Evolutionary conservation across 306 rosid species (phyloP), one percentile per base, ranked within the genome.

Genomic region (Morella rubra): DNA sequence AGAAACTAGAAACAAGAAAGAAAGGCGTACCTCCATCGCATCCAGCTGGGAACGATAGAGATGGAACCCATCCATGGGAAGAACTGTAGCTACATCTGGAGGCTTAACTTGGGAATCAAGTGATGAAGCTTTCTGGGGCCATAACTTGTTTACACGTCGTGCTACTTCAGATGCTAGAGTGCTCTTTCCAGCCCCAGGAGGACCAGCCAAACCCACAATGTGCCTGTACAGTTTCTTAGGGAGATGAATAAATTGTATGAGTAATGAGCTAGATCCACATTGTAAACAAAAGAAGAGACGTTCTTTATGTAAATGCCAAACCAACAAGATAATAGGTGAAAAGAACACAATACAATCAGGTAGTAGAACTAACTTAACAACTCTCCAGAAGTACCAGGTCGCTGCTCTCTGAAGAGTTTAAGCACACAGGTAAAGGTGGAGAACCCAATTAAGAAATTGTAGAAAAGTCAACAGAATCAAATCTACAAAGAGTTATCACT

Each of bases 21-120:
- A 49, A 73, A 49, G 59, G 27, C 86, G 66, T 61, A 95, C 98
- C 97, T 92, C 91, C 97, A 95, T 89, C 42, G 89, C 91, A 85
- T 90, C 98, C 73, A 95, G 89, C 83, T 92, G 93, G 76, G 85
- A 90, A 77, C 92, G 91, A 81, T 95, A 92, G 72, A 89, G 93
- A 86, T 92, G 97, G 83, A 92, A 95, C 16, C 98, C 98, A 73
- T 92, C 98, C 97, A 95, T 90, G 65, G 98, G 96, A 80, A 95
- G 45, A 81, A 88, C 89, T 3, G 69, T 69, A 81, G 98, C 96
- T 75, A 95, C 82, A 61, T 90, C 86, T 24, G 85, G 78, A 79
- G 86, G 86, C 67, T 80, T 77, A 80, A 89, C 86, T 81, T 80
- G 88, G 51, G 93, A 88, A 78, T 89, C 92, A 75, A 86, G 74